phyloP scores from a whole-genome alignment of 2,329 filamentous ascomycete species.

The Colletotrichum destructivum region DNA sequence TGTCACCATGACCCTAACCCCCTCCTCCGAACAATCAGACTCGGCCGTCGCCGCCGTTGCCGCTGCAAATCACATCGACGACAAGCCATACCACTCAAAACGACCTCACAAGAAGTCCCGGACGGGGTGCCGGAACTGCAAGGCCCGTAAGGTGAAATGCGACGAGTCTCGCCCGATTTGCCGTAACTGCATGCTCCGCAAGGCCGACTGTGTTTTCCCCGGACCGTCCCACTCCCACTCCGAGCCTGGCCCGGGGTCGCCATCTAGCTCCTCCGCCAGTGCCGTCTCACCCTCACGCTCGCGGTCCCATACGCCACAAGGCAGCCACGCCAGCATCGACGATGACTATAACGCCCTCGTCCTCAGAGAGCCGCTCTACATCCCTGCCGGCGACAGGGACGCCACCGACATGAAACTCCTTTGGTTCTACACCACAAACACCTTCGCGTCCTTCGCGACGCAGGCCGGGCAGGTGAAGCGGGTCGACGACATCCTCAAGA shows the following conservation, averaged over 20 bases:
- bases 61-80: slow-evolving; percentile 21
- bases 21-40: slow-evolving; percentile 22
- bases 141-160: slow-evolving; percentile 69
- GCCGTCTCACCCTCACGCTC: slow-evolving; percentile 24
- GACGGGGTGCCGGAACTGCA: slow-evolving; percentile 69
- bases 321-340: slow-evolving; percentile 5
- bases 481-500: slow-evolving; percentile 61
- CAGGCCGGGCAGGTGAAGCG: slow-evolving; percentile 52
- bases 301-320: slow-evolving; percentile 21
- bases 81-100: slow-evolving; percentile 59
- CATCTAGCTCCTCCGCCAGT: slow-evolving; percentile 26
- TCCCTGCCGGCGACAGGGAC: slow-evolving; percentile 49
- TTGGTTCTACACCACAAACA: slow-evolving; percentile 68
- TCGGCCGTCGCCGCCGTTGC: neutral
- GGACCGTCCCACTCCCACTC: slow-evolving; percentile 39
- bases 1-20: slow-evolving; percentile 36
- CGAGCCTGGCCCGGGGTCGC: slow-evolving; percentile 25
- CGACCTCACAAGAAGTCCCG: slow-evolving; percentile 70
- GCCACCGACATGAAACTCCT: slow-evolving; percentile 67
- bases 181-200: slow-evolving; percentile 63
- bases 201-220: slow-evolving; percentile 64
- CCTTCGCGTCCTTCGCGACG: slow-evolving; percentile 63
- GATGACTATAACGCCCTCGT: slow-evolving; percentile 41
- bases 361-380: slow-evolving; percentile 48
- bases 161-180: slow-evolving; percentile 67